Conservation (phyloP, 148 eudicot genomes). For the Amaranthus hypochondriacus region DNA sequence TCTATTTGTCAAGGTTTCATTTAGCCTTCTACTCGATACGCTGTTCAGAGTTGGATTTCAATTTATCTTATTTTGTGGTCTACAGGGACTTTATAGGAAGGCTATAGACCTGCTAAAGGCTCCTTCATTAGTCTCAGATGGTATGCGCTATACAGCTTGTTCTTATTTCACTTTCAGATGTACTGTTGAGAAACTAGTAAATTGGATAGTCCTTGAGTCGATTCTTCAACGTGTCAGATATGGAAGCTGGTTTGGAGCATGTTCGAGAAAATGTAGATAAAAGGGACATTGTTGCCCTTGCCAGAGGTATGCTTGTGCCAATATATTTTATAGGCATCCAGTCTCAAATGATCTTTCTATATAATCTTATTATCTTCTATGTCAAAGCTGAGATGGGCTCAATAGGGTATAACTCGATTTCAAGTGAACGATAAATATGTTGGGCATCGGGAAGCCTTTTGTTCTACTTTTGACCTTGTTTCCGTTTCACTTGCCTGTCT, state of each 20-base stretch:
- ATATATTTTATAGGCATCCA: neutral
- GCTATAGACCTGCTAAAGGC: constrained; percentile 84
- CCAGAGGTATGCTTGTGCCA: constrained; percentile 58
- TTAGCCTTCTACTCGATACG: no score
- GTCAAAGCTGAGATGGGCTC: neutral
- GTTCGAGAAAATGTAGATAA: constrained; percentile 28
- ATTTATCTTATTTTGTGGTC: neutral
- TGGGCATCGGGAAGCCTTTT: neutral
- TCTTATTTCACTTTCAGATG: neutral
- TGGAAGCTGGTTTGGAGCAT: constrained; percentile 32
- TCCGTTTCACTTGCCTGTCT: neutral
- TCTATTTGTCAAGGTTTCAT: no score
- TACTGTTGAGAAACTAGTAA: neutral
- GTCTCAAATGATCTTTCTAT: neutral
- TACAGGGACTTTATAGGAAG: constrained; percentile 85
- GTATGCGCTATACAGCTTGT: constrained; percentile 24
- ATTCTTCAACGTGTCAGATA: constrained; percentile 28
- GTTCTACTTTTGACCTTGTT: neutral
- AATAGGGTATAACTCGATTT: neutral
- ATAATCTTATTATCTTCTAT: neutral
- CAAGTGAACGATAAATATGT: neutral
- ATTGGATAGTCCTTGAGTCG: neutral
- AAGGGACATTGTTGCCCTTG: constrained; percentile 79
- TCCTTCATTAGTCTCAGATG: constrained; percentile 58
- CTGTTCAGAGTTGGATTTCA: neutral